Evolutionary conservation across 1,284 basidiomycete genomes (phyloP).

Genomic region (Puccinia brachypodii): DNA sequence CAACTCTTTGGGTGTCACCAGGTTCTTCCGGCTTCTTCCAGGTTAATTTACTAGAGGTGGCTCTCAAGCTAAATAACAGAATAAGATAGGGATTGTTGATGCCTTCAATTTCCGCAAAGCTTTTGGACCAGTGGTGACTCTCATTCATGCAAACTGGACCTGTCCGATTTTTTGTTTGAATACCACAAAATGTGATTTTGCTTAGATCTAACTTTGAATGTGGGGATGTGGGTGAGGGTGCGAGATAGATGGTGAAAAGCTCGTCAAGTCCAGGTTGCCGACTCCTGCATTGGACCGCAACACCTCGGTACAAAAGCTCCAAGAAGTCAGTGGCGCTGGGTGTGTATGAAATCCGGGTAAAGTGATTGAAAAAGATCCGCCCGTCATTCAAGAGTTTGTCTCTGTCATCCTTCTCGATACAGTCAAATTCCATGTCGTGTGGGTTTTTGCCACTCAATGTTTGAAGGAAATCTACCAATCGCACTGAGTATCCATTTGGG

Average conservation of each 20-base stretch:
- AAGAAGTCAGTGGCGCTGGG: not conserved
- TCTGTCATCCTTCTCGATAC: not conserved
- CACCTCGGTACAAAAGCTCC: conserved; percentile 7
- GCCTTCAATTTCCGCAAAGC: not conserved
- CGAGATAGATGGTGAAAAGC: not conserved
- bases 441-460: not conserved
- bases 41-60: not conserved
- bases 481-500: not conserved
- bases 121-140: not conserved
- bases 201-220: not conserved
- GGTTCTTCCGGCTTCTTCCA: not conserved
- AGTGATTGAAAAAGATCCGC: not conserved
- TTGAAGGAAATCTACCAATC: not conserved
- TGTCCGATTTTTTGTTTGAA: not conserved
- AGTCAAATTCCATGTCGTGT: not conserved
- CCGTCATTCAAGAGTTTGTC: not conserved
- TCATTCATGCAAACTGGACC: not conserved
- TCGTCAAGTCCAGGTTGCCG: not conserved
- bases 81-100: not conserved
- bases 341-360: not conserved
- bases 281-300: conserved; percentile 1
- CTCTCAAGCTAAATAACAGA: not conserved
- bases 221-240: not conserved
- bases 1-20: not conserved
- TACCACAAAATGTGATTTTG: not conserved